Evolutionary conservation across 805 yeast genomes (phyloP).

Genomic region (Candida wancherniae): DNA sequence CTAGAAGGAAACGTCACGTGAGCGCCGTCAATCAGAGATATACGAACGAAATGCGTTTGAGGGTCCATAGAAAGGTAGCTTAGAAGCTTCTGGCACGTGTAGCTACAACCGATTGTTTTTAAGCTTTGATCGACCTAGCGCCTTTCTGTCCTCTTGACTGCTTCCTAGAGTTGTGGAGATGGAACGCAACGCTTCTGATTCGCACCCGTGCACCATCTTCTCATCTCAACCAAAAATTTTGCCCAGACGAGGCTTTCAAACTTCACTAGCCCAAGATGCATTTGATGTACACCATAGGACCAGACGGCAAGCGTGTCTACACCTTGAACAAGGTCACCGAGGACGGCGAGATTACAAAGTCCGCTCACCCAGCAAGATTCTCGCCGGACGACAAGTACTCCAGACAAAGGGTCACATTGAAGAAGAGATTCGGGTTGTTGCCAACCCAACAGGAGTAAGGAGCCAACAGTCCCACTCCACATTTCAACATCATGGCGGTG

Average conservation of each 20-base stretch:
- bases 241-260: background rate
- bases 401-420: constrained; percentile 96
- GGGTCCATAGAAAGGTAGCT: no score
- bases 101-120: no score
- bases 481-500: no score
- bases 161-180: no score
- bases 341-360: constrained; percentile 91
- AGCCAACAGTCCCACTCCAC: no score
- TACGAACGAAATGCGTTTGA: no score
- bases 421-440: constrained; percentile 86
- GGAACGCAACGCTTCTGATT: no score
- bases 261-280: constrained; percentile 57
- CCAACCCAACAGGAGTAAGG: constrained; percentile 57
- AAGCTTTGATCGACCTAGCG: no score
- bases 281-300: constrained; percentile 95
- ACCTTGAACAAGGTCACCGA: constrained; percentile 80
- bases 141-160: no score
- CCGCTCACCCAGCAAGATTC: constrained; percentile 99
- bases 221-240: constrained; percentile 12
- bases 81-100: no score
- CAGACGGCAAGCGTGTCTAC: constrained; percentile 93
- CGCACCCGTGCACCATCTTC: constrained; percentile 14
- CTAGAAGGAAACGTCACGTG: constrained; percentile 1
- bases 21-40: no score
- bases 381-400: constrained; percentile 99